These are phyloP conservation scores for Nicotiana obtusifolia DNA, from an alignment of 257 asterid genomes.

Conservation along the genomic window DNA sequence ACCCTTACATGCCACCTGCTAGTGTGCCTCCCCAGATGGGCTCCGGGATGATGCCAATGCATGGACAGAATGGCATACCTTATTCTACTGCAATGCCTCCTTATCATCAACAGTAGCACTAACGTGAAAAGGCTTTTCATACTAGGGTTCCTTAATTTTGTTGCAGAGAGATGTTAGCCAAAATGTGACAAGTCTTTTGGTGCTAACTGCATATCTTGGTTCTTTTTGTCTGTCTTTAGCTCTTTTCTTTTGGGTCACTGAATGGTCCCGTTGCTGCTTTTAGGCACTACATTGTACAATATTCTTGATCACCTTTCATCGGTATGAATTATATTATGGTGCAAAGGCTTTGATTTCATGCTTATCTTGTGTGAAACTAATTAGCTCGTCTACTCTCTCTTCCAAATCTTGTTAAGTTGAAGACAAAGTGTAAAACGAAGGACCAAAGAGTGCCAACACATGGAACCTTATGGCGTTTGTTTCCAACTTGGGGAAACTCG, in stretches of 20 bases:
- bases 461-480: not conserved
- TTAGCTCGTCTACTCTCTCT: not conserved
- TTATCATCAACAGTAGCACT: conserved; percentile 48
- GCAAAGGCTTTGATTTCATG: not conserved
- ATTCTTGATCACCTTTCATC: not conserved
- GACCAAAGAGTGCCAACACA: not conserved
- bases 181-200: not conserved
- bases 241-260: not conserved
- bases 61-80: conserved; percentile 51
- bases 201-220: not conserved
- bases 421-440: not conserved
- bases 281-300: not conserved
- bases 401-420: not conserved
- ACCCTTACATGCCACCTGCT: conserved; percentile 55
- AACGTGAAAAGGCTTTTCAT: not conserved
- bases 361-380: not conserved
- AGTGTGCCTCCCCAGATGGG: conserved; percentile 41
- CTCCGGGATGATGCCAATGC: conserved; percentile 44
- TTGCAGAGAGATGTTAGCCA: not conserved
- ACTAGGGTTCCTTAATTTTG: not conserved
- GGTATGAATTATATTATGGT: not conserved
- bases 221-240: not conserved
- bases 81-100: conserved; percentile 60
- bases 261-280: not conserved
- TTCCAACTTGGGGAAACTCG: not conserved